These are phyloP conservation scores for Exophiala oligosperma DNA, from an alignment of 2,329 filamentous ascomycete genomes.

Conservation along the genomic window DNA sequence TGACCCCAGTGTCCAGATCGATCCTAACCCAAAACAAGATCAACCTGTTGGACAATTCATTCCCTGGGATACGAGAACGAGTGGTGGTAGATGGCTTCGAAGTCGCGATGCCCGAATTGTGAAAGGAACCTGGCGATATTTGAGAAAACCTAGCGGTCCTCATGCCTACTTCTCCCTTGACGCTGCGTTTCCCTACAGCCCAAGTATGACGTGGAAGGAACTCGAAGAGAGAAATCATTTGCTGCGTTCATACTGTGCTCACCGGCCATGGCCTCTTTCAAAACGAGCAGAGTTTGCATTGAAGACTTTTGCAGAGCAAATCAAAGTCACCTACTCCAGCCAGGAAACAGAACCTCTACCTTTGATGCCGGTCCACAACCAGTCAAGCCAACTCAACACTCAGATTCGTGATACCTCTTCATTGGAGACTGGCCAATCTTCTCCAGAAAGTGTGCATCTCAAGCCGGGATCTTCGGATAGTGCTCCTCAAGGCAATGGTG, in stretches of 20 bases:
- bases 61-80: conserved; percentile 16
- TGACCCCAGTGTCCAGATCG: background rate
- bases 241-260: conserved; percentile 15
- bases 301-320: too few relatives aligned
- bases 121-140: conserved; percentile 7
- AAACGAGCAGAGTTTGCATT: background rate
- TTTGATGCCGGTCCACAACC: too few relatives aligned
- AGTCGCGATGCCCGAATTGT: conserved; percentile 18
- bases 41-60: conserved; percentile 3
- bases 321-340: too few relatives aligned
- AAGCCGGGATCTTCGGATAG: background rate
- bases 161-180: background rate
- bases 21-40: background rate
- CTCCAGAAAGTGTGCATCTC: background rate
- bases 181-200: conserved; percentile 23
- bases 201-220: conserved; percentile 18
- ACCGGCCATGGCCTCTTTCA: background rate
- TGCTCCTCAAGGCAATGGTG: background rate
- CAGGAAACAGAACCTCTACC: too few relatives aligned
- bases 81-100: conserved; percentile 21
- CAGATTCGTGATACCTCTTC: too few relatives aligned
- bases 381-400: too few relatives aligned
- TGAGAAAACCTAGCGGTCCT: too few relatives aligned
- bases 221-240: conserved; percentile 15
- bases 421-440: too few relatives aligned